Conservation (phyloP, 495 filamentous ascomycete genomes). For the Wilcoxina mikolae region DNA sequence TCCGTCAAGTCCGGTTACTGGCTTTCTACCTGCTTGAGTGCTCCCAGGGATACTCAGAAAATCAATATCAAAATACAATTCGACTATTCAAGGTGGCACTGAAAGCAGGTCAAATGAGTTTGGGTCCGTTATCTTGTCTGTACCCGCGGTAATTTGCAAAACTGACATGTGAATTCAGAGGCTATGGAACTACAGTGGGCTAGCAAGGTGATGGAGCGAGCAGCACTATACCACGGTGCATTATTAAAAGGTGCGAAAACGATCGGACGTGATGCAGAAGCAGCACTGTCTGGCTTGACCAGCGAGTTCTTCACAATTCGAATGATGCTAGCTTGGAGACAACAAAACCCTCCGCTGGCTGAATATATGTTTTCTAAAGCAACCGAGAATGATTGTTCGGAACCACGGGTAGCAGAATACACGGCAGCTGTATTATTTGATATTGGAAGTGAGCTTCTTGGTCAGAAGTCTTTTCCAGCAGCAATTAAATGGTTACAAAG, state of each 20-base stretch:
- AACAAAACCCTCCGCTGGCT: conserved; percentile 55
- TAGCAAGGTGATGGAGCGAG: conserved; percentile 45
- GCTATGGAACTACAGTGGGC: conserved; percentile 39
- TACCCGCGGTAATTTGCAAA: background rate
- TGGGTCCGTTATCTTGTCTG: conserved; percentile 38
- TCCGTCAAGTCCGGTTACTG: conserved; percentile 42
- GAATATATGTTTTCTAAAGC: conserved; percentile 59
- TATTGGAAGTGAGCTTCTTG: conserved; percentile 49
- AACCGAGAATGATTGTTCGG: conserved; percentile 31
- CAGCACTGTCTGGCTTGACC: conserved; percentile 33
- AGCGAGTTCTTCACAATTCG: conserved; percentile 58
- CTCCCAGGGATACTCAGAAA: conserved; percentile 35
- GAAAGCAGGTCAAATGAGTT: conserved; percentile 48
- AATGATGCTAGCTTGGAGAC: conserved; percentile 53
- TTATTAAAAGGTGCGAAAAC: conserved; percentile 33
- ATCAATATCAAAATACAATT: conserved; percentile 32
- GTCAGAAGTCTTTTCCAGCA: conserved; percentile 37
- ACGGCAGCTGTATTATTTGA: conserved; percentile 58
- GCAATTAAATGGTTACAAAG: conserved; percentile 63
- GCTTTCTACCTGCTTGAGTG: conserved; percentile 55
- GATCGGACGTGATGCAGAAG: conserved; percentile 22
- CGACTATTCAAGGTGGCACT: conserved; percentile 52
- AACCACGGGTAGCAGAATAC: conserved; percentile 42
- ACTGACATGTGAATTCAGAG: conserved; percentile 14
- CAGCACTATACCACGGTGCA: conserved; percentile 46